Base-by-base conservation (phyloP, 2,329 filamentous ascomycete genomes). In the Periconia sp. region DNA sequence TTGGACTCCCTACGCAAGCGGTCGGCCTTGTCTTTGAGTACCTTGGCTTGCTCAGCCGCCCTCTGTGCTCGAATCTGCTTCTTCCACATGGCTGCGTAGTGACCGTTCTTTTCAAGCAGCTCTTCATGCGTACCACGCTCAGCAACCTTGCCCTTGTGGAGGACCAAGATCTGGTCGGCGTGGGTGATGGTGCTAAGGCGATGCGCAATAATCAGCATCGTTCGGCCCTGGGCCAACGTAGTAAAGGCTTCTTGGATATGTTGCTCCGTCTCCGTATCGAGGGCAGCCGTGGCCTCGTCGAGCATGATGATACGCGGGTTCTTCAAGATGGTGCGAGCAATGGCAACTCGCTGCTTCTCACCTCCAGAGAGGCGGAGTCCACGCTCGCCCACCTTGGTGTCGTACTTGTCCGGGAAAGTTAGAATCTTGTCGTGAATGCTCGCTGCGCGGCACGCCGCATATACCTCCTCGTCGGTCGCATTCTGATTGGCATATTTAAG, bases 361-460 rank as follows among this genome's bases (percentile, higher is more conserved):
- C 92, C 92, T 45, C 92, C 92, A 48, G 89, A 95, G 3, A 96
- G 78, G 37, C 90, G 85, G 35, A 96, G 78, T 22, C 92, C 92
- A 47, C 92, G 86, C 70, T 96, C 92, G 52, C 92, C 92, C 36
- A 96, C 92, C 67, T 92, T 92, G 7, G 92, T 95, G 31, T 88
- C 76, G 66, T 96, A 96, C 25, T 85, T 84, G 59, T 96, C 90
- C 0, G 92, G 90, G 72, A 96, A 96, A 2, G 82, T 82, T 71
- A 95, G 76, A 57, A 96, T 96, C 64, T 91, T 91, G 53, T 96
- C 91, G 63, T 96, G 92, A 43, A 96, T 96, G 60, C 88, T 92
- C 13, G 92, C 91, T 17, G 90, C 90, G 50, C 83, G 81, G 68
- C 91, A 96, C 10, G 92, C 92, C 31, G 83, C 83, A 59, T 84